phyloP scores from a whole-genome alignment of 441 rosid genomes.

The Populus trichocarpa region DNA sequence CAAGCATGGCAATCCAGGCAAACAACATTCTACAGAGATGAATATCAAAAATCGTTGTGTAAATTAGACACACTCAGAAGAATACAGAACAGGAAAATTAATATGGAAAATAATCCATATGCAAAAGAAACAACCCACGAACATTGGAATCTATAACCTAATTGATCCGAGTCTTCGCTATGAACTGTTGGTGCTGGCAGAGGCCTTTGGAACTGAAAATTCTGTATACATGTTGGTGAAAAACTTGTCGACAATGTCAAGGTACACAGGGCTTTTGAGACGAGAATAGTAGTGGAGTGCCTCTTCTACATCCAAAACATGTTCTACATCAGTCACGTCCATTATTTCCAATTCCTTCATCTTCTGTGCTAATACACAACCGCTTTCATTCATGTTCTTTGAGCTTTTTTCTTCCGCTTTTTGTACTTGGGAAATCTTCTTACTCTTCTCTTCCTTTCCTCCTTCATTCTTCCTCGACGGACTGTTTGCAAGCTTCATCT shows the following conservation, averaged over 20 bases:
- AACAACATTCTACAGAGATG: constrained; percentile 5
- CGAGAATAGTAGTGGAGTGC: constrained; percentile 86
- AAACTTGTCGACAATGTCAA: constrained; percentile 80
- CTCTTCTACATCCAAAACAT: constrained; percentile 86
- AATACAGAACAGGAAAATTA: constrained; percentile 7
- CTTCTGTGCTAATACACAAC: constrained; percentile 53
- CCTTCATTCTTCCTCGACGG: constrained; percentile 23
- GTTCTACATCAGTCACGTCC: constrained; percentile 66
- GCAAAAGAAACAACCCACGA: constrained; percentile 19
- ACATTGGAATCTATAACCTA: constrained; percentile 33
- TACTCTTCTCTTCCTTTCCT: constrained; percentile 33
- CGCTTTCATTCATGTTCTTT: constrained; percentile 23
- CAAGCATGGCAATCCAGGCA: constrained; percentile 4
- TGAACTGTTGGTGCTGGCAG: constrained; percentile 35
- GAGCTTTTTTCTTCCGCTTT: constrained; percentile 24
- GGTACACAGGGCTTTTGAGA: constrained; percentile 73
- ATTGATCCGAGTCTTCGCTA: constrained; percentile 43
- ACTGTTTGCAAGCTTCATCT: constrained; percentile 14
- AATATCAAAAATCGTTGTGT: constrained; percentile 12
- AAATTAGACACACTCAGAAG: constrained; percentile 14
- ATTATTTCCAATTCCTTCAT: constrained; percentile 73
- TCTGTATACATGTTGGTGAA: constrained; percentile 66
- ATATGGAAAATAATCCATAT: constrained; percentile 16
- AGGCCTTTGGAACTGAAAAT: constrained; percentile 44
- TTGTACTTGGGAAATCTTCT: constrained; percentile 18